Evolutionary conservation across 495 filamentous ascomycete genomes (phyloP).

Genomic region (Hypoxylon lienhwacheense): DNA sequence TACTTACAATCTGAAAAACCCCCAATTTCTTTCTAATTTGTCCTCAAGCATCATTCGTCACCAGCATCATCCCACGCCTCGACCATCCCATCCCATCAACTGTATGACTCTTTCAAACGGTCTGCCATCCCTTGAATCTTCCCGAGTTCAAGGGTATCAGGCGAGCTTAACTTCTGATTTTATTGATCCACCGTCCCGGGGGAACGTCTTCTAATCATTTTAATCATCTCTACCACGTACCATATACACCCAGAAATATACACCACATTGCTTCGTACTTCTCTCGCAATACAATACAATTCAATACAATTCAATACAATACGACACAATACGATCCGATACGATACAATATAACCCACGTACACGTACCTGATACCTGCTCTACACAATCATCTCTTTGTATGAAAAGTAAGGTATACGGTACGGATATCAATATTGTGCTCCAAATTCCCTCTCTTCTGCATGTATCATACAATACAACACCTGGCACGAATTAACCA

Average conservation of each 20-base stretch:
- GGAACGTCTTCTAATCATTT: not conserved
- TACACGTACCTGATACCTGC: no score
- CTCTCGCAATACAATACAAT: no score
- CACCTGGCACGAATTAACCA: conserved; percentile 36
- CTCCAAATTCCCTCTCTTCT: not conserved
- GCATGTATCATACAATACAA: conserved; percentile 17
- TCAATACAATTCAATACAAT: no score
- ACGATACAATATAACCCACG: not conserved
- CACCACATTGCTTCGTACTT: no score
- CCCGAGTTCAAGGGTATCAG: not conserved
- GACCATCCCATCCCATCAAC: conserved; percentile 2
- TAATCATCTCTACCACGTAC: not conserved
- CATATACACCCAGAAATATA: not conserved
- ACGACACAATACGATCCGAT: no score
- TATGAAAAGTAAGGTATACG: no score
- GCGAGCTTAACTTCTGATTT: not conserved
- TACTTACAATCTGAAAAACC: no score
- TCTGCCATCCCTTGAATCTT: not conserved
- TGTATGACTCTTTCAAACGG: no score
- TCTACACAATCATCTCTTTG: no score
- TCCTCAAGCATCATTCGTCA: conserved; percentile 4
- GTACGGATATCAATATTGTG: not conserved
- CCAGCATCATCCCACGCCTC: conserved; percentile 4
- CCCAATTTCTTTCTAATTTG: no score
- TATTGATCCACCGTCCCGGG: not conserved